A percentile compares a stretch with the other conserved stretches of the same genome.
Conservation (phyloP, 345 rosid genomes). For the Odontarrhena argentea region DNA sequence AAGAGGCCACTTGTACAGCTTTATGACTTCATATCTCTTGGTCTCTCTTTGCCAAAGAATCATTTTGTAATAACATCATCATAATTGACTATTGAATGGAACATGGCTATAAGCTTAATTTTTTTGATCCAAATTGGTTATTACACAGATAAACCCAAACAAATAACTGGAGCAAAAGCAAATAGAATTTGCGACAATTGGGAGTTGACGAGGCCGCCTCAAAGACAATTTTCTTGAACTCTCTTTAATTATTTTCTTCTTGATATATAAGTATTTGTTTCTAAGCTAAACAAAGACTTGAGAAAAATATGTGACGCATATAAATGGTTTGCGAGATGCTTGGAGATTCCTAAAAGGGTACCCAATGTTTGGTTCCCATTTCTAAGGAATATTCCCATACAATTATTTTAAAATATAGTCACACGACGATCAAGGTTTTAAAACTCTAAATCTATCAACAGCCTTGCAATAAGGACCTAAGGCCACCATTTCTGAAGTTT, state of each 20-base stretch:
- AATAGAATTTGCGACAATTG: background rate
- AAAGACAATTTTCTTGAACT: background rate
- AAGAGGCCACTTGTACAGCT: too few species aligned
- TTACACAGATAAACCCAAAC: background rate
- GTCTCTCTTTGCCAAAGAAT: too few species aligned
- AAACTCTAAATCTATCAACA: slow-evolving; percentile 10
- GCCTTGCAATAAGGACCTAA: slow-evolving; percentile 28
- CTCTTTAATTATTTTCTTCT: background rate
- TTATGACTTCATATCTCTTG: too few species aligned
- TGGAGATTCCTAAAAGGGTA: slow-evolving; percentile 4
- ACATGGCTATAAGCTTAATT: too few species aligned
- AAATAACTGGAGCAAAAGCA: background rate
- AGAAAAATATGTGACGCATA: background rate
- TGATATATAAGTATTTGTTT: background rate
- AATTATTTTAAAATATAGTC: background rate
- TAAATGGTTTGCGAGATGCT: slow-evolving; percentile 20
- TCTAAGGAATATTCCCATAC: slow-evolving; percentile 31
- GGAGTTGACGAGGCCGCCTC: slow-evolving; percentile 13
- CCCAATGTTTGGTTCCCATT: slow-evolving; percentile 27
- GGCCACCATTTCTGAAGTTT: slow-evolving; percentile 21
- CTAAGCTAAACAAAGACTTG: slow-evolving; percentile 10
- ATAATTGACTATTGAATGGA: too few species aligned
- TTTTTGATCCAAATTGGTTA: background rate
- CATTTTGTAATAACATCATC: too few species aligned
- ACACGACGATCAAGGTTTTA: slow-evolving; percentile 8